Evolutionary conservation across 192 early-diverging fungal species (phyloP), one percentile per base, ranked within the genome.

Genomic region (Borealophlyctis nickersoniae): DNA sequence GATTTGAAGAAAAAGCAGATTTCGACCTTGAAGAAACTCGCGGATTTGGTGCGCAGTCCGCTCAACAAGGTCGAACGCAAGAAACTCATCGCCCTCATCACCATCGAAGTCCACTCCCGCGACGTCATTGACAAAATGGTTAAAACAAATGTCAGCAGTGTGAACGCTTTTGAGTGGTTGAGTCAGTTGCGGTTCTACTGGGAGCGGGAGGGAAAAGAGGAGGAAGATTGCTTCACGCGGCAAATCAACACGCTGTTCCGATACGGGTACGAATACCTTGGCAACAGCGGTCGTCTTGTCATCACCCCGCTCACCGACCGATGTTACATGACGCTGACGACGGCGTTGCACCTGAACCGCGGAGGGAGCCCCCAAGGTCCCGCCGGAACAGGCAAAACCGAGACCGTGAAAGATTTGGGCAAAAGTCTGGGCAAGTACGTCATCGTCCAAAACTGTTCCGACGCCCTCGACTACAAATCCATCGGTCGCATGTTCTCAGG

Each of bases 381-480:
- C 0, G 81, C 78, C 30, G 83, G 82, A 60, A 85, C 83, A n/a
- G 83, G 83, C 16, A 85, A 85, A 62, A 85, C 83, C 16, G 83
- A 85, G 56, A 85, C 83, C 4, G 83, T 85, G 0, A 85, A 85
- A 53, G 83, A 85, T 71, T 63, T 85, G 16, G 81, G 80, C 16
- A 84, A 84, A 52, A 77, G 75, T 26, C 64, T 85, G 14, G 83
- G 80, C 22, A 84, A 82, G 54, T 82, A 85, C 29, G 80, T 82
- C 28, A 82, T 85, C 56, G 83, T 85, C 4, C 71, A 81, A 27
- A 85, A 85, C 64, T 85, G 83, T 52, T 85, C 82, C 54, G 83
- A 85, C 29, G 75, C 76, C 23, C 62, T 85, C 53, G 83, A 85
- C 63, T 85, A 85, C 58, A 85, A 85, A 31, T 80, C 76, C 1